Evolutionary conservation across 176 grass and related monocot genomes (phyloP), one percentile per base, ranked within the genome.

Genomic region (Poa annua): DNA sequence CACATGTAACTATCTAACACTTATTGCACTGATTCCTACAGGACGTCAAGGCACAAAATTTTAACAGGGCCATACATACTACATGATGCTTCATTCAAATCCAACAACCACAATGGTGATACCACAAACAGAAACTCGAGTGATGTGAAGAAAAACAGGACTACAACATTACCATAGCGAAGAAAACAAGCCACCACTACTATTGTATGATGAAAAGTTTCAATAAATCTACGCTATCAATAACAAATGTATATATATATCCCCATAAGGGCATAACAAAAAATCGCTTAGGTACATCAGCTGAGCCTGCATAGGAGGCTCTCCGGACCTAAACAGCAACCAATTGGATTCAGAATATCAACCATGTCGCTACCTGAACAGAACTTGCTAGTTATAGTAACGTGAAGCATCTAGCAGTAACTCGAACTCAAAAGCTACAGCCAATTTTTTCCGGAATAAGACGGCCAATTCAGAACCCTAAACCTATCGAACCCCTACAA

Each of bases 401-500:
- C 4, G 51, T 17, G 61, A 87, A 64, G 65, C 5, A 51, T 54
- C 32, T 33, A 41, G 21, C 16, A 6, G 7, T 44, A 44, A 53
- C 25, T 38, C 6, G 2, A 36, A 74, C 39, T 36, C 26, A 9
- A 59, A 13, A 36, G 42, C 76, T 77, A 7, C 3, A 32, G 17
- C 11, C 45, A 63, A 12, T 7, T 34, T 53, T 34, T 55, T 59
- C 71, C 45, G 45, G 15, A 34, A 78, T 3, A 39, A 47, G 66
- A 19, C 26, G 22, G 47, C 19, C 29, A 62, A 3, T 34, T 62
- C 14, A 71, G 47, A 86, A 86, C 78, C 65, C 83, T 89, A 82
- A 33, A 38, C 32, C 53, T 51, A 49, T 21, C 20, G 49, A 80
- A 75, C 11, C 44, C 29, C 35, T 63, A n/a, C 20, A 57, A 57